phyloP scores from a whole-genome alignment of 352 stramenopile species.

The Plasmopara muralis region DNA sequence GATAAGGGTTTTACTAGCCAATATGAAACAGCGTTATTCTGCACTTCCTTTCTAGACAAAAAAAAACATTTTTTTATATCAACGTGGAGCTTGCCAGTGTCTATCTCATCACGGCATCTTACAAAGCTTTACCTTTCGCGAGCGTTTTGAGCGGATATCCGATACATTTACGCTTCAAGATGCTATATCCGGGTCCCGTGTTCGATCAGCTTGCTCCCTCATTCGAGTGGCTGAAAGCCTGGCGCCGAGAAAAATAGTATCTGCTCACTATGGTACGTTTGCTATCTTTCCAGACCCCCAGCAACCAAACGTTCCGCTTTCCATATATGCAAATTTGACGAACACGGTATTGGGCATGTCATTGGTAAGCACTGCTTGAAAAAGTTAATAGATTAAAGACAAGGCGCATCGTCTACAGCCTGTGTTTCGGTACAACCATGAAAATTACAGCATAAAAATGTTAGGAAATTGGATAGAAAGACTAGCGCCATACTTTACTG shows the following conservation, averaged over 20 bases:
- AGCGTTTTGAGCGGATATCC: background rate
- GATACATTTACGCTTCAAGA: background rate
- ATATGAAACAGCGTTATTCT: conserved; percentile 6
- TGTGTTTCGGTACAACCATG: no score
- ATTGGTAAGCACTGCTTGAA: no score
- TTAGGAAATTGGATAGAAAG: no score
- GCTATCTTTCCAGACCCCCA: background rate
- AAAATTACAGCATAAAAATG: no score
- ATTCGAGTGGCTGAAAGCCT: background rate
- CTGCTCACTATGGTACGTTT: background rate
- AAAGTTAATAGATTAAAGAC: no score
- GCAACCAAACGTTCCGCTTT: background rate
- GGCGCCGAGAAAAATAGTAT: background rate
- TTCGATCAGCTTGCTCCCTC: background rate
- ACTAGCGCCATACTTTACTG: no score
- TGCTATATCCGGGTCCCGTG: background rate
- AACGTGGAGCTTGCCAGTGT: background rate
- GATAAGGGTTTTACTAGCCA: background rate
- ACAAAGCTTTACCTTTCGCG: background rate
- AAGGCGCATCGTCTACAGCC: no score
- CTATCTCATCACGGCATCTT: background rate
- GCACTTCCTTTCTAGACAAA: background rate
- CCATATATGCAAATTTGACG: background rate
- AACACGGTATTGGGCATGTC: background rate
- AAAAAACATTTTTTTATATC: background rate